Base-by-base conservation (phyloP, 495 filamentous ascomycete species). In the Lasiosphaeria miniovina region DNA sequence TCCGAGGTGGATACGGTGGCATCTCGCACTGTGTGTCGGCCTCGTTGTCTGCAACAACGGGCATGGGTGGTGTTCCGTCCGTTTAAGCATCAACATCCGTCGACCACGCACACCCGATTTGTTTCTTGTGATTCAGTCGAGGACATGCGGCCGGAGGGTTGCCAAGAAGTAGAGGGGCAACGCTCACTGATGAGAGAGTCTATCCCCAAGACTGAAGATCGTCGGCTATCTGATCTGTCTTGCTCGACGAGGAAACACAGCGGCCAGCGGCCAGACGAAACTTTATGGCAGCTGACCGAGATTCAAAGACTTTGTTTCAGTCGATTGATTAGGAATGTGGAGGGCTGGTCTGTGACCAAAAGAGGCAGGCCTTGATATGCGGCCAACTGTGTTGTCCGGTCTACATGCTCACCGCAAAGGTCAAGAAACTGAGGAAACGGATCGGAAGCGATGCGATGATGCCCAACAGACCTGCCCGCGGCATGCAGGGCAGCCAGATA, bases 371-470 rank as follows among this genome's bases (percentile, higher is more conserved):
- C 43, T 46, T 46, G 12, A 4, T 46, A 46, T 46, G 43, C 43
- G 8, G 11, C 11, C 43, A 46, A 11, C 43, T 46, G 24, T 14
- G 43, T n/a, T 46, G 43, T 11, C 43, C 43, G 11, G 2, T 46
- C 43, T n/a, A 6, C 43, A 46, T 46, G 43, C 43, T 46, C 12
- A 46, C 43, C 24, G 24, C 24, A 24, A 24, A 46, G 43, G 52
- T 60, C 58, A 45, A 61, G n/a, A 15, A 55, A 32, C 11, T 35
- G 45, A 55, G 10, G 8, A 32, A 61, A 24, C 45, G 51, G 33
- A 52, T 31, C 35, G 43, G 11, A 41, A 12, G 52, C 38, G 34
- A 55, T 61, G 58, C 58, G 58, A 55, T 55, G 58, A 55, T 61
- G 58, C 58, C 58, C 58, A 61, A 61, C 58, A 55, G 45, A 12